Evolutionary conservation across 2,329 filamentous ascomycete genomes (phyloP).

Genomic region (Rugonectria rugulosa): DNA sequence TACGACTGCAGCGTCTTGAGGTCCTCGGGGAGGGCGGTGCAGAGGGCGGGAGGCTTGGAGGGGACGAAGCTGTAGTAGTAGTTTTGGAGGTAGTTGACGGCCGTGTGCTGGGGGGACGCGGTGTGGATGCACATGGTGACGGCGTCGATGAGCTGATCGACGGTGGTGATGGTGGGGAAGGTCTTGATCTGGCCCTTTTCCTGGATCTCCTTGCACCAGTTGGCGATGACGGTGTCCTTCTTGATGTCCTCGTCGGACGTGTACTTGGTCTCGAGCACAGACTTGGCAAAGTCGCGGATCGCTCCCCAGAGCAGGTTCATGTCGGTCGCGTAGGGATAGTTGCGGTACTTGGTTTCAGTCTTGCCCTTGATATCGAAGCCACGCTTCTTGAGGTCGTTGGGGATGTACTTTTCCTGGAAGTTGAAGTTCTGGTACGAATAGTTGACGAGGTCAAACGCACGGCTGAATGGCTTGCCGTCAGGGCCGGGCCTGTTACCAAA

Average conservation of each 20-base stretch:
- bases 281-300: constrained; percentile 21
- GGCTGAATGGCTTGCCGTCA: background rate
- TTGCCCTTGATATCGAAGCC: constrained; percentile 23
- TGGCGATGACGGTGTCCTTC: background rate
- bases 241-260: background rate
- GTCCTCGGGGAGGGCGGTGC: constrained; percentile 8
- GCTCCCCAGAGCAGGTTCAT: constrained; percentile 19
- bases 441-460: constrained; percentile 4
- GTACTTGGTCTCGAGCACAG: constrained; percentile 23
- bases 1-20: constrained; percentile 12
- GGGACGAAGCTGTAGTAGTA: constrained; percentile 31
- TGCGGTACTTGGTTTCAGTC: constrained; percentile 22
- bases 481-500: background rate
- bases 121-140: constrained; percentile 32
- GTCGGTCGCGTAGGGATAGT: constrained; percentile 24
- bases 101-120: constrained; percentile 24
- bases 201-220: constrained; percentile 26
- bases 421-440: constrained; percentile 29
- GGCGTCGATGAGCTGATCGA: constrained; percentile 25
- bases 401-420: constrained; percentile 29
- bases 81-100: constrained; percentile 29
- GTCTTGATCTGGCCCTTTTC: constrained; percentile 12
- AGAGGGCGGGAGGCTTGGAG: constrained; percentile 26
- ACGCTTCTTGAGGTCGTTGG: constrained; percentile 31
- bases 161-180: constrained; percentile 25